Base-by-base conservation (phyloP, 139 green algal genomes). In the Bryopsis sp. region DNA sequence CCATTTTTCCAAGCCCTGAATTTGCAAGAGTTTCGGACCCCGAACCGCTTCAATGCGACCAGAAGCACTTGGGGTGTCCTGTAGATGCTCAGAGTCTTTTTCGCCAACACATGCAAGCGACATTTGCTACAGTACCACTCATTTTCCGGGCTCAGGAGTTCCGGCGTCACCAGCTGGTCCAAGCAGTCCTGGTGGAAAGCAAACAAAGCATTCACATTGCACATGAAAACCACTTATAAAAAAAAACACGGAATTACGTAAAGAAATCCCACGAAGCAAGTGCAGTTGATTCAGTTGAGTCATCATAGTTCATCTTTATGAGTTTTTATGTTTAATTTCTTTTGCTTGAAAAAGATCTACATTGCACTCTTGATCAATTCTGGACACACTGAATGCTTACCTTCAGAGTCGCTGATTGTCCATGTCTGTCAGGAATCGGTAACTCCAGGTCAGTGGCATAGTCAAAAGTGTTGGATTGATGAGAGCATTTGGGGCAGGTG, bases 161-260 rank as follows among this genome's bases (percentile, higher is more conserved):
- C 62, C n/a, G 37, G 5, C 3, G 8, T 33, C 6, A 38, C 43
- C 8, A 58, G 54, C 3, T 50, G 35, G 22, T 37, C 15, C 8
- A 69, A 38, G 37, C 62, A 69, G 5, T 54, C 37, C 62, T 69
- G 43, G n/a, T n/a, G n/a, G n/a, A n/a, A n/a, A n/a, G n/a, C n/a
- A n/a, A n/a, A n/a, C n/a, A n/a, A n/a, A n/a, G n/a, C n/a, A n/a
- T n/a, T n/a, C n/a, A n/a, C n/a, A n/a, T n/a, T n/a, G n/a, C n/a
- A n/a, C n/a, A n/a, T n/a, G n/a, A n/a, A n/a, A n/a, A n/a, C n/a
- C n/a, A n/a, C n/a, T n/a, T n/a, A n/a, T n/a, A n/a, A n/a, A n/a
- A n/a, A n/a, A n/a, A n/a, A n/a, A n/a, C n/a, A n/a, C n/a, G n/a
- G n/a, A n/a, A n/a, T n/a, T n/a, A n/a, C n/a, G n/a, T n/a, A n/a